Conservation (phyloP, 306 rosid species). For the Fragaria ananassa region DNA sequence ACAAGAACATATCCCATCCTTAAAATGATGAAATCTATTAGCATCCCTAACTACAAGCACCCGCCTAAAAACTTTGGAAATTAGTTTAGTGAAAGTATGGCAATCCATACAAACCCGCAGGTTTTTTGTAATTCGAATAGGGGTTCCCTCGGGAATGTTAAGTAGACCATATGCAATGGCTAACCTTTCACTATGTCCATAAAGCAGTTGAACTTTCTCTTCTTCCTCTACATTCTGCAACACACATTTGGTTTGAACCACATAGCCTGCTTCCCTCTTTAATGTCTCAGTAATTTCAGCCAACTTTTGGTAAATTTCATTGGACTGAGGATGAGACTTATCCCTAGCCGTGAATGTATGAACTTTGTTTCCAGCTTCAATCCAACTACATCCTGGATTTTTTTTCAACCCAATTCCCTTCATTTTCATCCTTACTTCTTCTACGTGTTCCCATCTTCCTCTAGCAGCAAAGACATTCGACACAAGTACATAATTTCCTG, state of each 20-base stretch:
- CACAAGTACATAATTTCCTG: constrained; percentile 66
- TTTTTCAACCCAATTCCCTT: constrained; percentile 64
- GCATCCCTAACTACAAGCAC: constrained; percentile 67
- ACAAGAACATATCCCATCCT: constrained; percentile 64
- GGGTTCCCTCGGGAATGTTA: constrained; percentile 38
- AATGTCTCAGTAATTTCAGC: constrained; percentile 41
- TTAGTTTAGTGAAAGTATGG: constrained; percentile 63
- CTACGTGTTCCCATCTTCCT: constrained; percentile 65
- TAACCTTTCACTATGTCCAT: constrained; percentile 74
- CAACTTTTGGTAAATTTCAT: constrained; percentile 45
- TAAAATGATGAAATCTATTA: constrained; percentile 70
- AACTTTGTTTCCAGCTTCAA: constrained; percentile 55
- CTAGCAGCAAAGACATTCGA: constrained; percentile 64
- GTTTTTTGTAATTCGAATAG: constrained; percentile 58
- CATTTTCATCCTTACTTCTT: constrained; percentile 64
- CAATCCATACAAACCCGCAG: constrained; percentile 71
- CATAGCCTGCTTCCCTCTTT: constrained; percentile 51
- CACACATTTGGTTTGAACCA: constrained; percentile 56
- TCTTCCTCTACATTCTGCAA: constrained; percentile 63
- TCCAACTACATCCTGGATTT: constrained; percentile 82
- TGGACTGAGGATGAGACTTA: constrained; percentile 57
- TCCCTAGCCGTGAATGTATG: constrained; percentile 63
- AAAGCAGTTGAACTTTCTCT: constrained; percentile 52
- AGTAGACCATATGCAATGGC: constrained; percentile 68
- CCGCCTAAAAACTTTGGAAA: constrained; percentile 47